Evolutionary conservation across 2,329 filamentous ascomycete genomes (phyloP).

Genomic region (Nemania serpens): DNA sequence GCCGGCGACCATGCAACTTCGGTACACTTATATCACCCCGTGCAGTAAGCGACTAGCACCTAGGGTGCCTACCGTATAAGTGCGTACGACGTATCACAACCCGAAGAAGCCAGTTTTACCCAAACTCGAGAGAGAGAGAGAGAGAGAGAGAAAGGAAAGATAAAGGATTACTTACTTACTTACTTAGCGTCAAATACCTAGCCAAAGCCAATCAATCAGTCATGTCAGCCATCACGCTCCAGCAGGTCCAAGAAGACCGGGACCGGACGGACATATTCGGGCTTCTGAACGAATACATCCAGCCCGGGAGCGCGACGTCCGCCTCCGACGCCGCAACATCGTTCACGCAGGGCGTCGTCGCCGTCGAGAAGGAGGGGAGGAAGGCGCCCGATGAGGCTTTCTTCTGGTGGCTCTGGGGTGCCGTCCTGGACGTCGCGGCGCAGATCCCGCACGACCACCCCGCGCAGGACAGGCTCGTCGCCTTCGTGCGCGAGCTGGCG

Average conservation of each 20-base stretch:
- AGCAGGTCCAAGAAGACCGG: constrained; percentile 13
- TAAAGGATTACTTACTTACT: no score
- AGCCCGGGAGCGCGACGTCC: constrained; percentile 15
- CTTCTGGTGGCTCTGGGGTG: constrained; percentile 35
- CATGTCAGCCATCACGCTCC: constrained; percentile 22
- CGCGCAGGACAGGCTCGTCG: constrained; percentile 37
- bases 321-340: constrained; percentile 23
- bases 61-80: no score
- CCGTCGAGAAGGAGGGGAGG: no score
- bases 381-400: constrained; percentile 29
- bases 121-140: no score
- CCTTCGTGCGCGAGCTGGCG: constrained; percentile 35
- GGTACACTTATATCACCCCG: no score
- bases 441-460: constrained; percentile 35
- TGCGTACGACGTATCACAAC: no score
- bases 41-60: no score
- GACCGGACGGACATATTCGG: constrained; percentile 27
- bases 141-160: no score
- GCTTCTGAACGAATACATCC: constrained; percentile 33
- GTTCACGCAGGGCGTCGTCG: constrained; percentile 25
- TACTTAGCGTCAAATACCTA: no score
- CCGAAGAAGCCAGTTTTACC: no score
- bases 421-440: constrained; percentile 33
- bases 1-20: no score
- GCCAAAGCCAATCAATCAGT: no score